phyloP scores from a whole-genome alignment of 2,329 filamentous ascomycete species.

The Didymella lethalis region DNA sequence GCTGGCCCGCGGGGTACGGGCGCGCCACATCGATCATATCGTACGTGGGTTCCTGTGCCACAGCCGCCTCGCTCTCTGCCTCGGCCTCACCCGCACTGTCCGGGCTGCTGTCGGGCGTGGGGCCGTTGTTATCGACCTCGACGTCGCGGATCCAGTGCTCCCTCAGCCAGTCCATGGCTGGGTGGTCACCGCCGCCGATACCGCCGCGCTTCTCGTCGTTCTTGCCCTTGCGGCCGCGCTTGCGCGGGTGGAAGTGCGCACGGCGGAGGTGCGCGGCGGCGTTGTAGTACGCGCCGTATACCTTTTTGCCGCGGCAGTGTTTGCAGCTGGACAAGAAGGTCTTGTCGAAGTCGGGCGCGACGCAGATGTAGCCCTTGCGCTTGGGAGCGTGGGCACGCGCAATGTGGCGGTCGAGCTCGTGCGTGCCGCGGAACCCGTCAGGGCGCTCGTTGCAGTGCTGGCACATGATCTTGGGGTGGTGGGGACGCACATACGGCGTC shows the following conservation, averaged over 20 bases:
- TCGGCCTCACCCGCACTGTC: constrained; percentile 27
- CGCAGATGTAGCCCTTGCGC: constrained; percentile 69
- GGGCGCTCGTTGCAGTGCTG: constrained; percentile 73
- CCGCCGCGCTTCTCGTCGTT: constrained; percentile 67
- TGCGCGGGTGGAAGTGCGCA: constrained; percentile 81
- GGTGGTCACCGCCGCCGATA: constrained; percentile 68
- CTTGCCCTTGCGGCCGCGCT: constrained; percentile 64
- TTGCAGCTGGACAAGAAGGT: constrained; percentile 82
- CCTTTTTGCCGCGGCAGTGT: constrained; percentile 77
- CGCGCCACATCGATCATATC: constrained; percentile 6
- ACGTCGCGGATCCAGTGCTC: constrained; percentile 66
- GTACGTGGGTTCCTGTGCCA: background rate
- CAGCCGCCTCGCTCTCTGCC: background rate
- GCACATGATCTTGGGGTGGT: constrained; percentile 76
- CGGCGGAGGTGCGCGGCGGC: constrained; percentile 88
- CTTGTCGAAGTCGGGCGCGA: constrained; percentile 66
- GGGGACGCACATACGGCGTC: constrained; percentile 68
- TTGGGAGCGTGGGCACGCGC: constrained; percentile 70
- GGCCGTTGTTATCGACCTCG: constrained; percentile 52
- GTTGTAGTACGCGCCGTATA: constrained; percentile 93
- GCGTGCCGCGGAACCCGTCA: constrained; percentile 83
- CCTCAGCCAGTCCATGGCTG: constrained; percentile 67
- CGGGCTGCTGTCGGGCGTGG: constrained; percentile 32
- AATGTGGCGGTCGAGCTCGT: constrained; percentile 68
- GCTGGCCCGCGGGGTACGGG: constrained; percentile 12